phyloP scores from a whole-genome alignment of 495 filamentous ascomycete genomes.

The Penicillium atrosanguineum region DNA sequence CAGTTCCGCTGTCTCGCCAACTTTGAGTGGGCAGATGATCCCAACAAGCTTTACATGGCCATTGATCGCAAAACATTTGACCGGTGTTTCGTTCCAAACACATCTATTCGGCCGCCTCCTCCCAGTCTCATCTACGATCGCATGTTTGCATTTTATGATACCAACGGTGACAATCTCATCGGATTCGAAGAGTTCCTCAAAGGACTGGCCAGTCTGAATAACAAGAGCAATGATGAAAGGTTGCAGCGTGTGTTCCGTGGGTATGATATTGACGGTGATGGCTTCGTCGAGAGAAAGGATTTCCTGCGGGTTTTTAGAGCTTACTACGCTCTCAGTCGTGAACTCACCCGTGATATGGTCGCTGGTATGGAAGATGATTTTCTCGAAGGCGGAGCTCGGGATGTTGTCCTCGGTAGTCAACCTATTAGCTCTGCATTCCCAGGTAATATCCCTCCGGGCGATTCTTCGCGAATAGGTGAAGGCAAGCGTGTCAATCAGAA shows the following conservation, averaged over 20 bases:
- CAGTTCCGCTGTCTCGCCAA: slow-evolving; percentile 92
- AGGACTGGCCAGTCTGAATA: slow-evolving; percentile 77
- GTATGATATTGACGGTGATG: slow-evolving; percentile 89
- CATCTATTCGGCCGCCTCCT: slow-evolving; percentile 67
- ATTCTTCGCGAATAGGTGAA: slow-evolving; percentile 55
- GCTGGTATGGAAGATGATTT: slow-evolving; percentile 78
- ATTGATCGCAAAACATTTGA: slow-evolving; percentile 92
- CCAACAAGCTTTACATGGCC: slow-evolving; percentile 69
- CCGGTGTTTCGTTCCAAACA: slow-evolving; percentile 80
- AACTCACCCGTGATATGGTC: slow-evolving; percentile 81
- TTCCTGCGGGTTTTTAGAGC: slow-evolving; percentile 90
- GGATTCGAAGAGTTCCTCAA: slow-evolving; percentile 91
- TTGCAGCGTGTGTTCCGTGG: slow-evolving; percentile 76
- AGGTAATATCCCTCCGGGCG: slow-evolving; percentile 60
- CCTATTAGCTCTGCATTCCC: slow-evolving; percentile 73
- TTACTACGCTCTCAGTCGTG: slow-evolving; percentile 81
- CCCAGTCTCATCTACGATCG: slow-evolving; percentile 93
- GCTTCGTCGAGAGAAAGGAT: slow-evolving; percentile 82
- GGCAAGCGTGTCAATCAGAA: slow-evolving; percentile 59
- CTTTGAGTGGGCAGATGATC: slow-evolving; percentile 80
- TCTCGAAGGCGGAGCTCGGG: slow-evolving; percentile 68
- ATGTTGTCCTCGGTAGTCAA: slow-evolving; percentile 70
- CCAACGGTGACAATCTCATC: slow-evolving; percentile 81
- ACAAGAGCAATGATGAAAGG: slow-evolving; percentile 63
- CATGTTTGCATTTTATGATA: slow-evolving; percentile 95